Base-by-base conservation (phyloP, 495 filamentous ascomycete species). In the Penicillium soppii region DNA sequence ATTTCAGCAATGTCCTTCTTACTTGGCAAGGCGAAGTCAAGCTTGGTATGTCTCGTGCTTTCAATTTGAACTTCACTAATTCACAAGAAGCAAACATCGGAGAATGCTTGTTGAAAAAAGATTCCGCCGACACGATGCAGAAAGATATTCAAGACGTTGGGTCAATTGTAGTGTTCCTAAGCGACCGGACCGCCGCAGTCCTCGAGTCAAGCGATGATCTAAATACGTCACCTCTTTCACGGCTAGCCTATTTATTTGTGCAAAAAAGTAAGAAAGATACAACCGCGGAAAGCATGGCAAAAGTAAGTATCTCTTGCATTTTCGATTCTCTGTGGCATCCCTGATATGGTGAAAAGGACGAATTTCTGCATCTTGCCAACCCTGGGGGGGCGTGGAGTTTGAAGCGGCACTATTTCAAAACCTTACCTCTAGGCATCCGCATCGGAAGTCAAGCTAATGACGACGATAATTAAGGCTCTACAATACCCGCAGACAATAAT, bases 11-110 rank as follows among this genome's bases (percentile, higher is more conserved):
- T 23, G 20, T 57, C 29, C 20, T 57, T 22, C 23, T 57, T 4
- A 47, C 40, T 15, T 19, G 20, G 17, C 8, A 29, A 27, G 47
- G 54, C 8, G 32, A 52, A 26, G 42, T 57, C 7, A 51, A 57
- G 30, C 38, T 57, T 15, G 54, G 47, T 57, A 52, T 29, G 21
- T 22, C 32, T 40, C 19, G 40, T 32, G 4, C 17, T 12, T 12
- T 19, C 20, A 16, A 9, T 15, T 35, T 47, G 9, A 35, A 47
- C 16, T 23, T 21, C 23, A 39, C 20, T 26, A 38, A 48, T n/a
- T 7, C 19, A 26, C 6, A 5, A 40, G 13, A 29, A 57, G 54
- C 47, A 20, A 57, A 57, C 36, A 52, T 57, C n/a, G 54, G 54
- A 8, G 33, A 52, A 20, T 39, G 42, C 26, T 33, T 57, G 26